Evolutionary conservation across 1,139 yeast genomes (phyloP).

Genomic region (Candida sanyaensis): DNA sequence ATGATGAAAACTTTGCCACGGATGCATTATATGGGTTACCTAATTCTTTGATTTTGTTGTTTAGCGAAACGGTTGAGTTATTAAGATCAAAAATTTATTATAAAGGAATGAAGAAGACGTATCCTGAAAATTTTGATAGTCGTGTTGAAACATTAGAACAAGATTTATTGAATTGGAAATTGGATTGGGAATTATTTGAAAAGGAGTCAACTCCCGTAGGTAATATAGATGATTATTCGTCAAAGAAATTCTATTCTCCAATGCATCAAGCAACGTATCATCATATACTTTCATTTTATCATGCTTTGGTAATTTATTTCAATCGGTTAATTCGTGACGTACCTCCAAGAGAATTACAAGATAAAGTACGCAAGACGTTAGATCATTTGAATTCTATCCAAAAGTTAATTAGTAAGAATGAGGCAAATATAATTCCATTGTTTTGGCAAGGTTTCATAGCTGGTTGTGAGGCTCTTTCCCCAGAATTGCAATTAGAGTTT

Average conservation of each 20-base stretch:
- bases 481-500: slow-evolving; percentile 62
- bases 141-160: slow-evolving; percentile 51
- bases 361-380: slow-evolving; percentile 61
- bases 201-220: slow-evolving; percentile 7
- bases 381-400: slow-evolving; percentile 68
- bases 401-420: slow-evolving; percentile 50
- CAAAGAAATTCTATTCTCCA: slow-evolving; percentile 46
- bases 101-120: slow-evolving; percentile 26
- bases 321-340: slow-evolving; percentile 63
- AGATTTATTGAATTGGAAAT: slow-evolving; percentile 61
- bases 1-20: slow-evolving; percentile 65
- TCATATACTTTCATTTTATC: slow-evolving; percentile 79
- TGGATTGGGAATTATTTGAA: slow-evolving; percentile 58
- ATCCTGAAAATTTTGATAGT: slow-evolving; percentile 47
- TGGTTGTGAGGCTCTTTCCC: slow-evolving; percentile 75
- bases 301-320: slow-evolving; percentile 74
- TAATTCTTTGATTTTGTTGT: slow-evolving; percentile 70
- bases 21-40: slow-evolving; percentile 87
- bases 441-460: slow-evolving; percentile 92
- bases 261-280: slow-evolving; percentile 76
- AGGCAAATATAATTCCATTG: slow-evolving; percentile 68
- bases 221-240: slow-evolving; percentile 19
- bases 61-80: slow-evolving; percentile 68
- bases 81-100: slow-evolving; percentile 63
- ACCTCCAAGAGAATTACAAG: slow-evolving; percentile 54